Conservation (phyloP, 2,329 filamentous ascomycete genomes). For the Aspergillus thermomutatus region DNA sequence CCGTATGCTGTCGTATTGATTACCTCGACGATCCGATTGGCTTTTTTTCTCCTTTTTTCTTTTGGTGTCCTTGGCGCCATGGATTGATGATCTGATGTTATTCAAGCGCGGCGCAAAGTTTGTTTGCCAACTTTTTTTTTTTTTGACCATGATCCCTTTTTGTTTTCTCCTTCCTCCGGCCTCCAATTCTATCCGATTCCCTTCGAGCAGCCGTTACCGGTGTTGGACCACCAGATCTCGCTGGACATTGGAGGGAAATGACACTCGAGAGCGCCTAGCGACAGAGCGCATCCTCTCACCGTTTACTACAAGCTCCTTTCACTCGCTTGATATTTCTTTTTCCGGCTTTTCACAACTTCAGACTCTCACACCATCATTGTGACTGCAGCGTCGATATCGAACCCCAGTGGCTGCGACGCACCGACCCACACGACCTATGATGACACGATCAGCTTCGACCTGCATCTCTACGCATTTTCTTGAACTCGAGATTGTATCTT, state of each 20-base stretch:
- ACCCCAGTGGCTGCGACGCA: not conserved
- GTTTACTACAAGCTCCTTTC: slow-evolving; percentile 10
- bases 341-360: slow-evolving; percentile 4
- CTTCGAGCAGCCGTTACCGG: not conserved
- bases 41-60: slow-evolving; percentile 6
- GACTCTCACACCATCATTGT: slow-evolving; percentile 1
- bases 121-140: slow-evolving; percentile 2
- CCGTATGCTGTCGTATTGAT: slow-evolving; percentile 43
- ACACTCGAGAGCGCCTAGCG: not conserved
- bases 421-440: not conserved
- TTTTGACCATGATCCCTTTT: slow-evolving; percentile 10
- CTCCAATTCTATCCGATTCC: not conserved
- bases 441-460: not conserved
- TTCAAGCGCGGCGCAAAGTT: slow-evolving; percentile 9
- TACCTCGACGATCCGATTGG: not conserved
- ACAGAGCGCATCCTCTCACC: not conserved
- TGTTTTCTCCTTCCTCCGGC: slow-evolving; percentile 16
- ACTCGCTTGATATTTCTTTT: slow-evolving; percentile 18
- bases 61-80: slow-evolving; percentile 23
- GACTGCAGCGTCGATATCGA: slow-evolving; percentile 3
- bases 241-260: not conserved
- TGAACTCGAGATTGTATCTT: not conserved
- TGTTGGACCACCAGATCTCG: not conserved
- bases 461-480: not conserved
- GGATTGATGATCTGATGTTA: slow-evolving; percentile 19